These are phyloP conservation scores for Naganishia vaughanmartiniae DNA, from an alignment of 768 basidiomycete genomes.

Conservation along the genomic window DNA sequence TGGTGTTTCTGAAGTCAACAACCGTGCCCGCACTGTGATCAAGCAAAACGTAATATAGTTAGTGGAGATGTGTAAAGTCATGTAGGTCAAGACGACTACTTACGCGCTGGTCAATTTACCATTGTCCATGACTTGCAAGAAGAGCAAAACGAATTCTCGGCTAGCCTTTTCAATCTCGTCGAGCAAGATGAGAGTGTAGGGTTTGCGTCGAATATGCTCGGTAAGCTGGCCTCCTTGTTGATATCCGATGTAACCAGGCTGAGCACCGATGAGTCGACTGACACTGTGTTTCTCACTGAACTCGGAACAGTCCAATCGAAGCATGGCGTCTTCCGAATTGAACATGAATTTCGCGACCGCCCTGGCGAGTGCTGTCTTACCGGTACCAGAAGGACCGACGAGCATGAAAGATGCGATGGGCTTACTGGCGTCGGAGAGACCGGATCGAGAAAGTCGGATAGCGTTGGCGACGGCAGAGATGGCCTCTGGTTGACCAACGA, in stretches of 20 bases:
- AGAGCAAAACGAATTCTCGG: constrained; percentile 53
- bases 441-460: constrained; percentile 51
- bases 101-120: constrained; percentile 53
- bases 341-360: constrained; percentile 53
- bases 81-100: not conserved
- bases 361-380: constrained; percentile 53
- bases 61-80: not conserved
- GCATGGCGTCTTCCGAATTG: constrained; percentile 52
- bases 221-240: constrained; percentile 52
- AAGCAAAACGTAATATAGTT: not conserved
- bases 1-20: constrained; percentile 54
- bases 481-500: constrained; percentile 80
- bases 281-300: constrained; percentile 63
- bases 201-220: constrained; percentile 50
- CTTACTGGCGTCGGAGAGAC: constrained; percentile 49
- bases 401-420: constrained; percentile 52
- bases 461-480: constrained; percentile 52
- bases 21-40: constrained; percentile 34
- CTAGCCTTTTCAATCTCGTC: constrained; percentile 55
- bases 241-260: constrained; percentile 52
- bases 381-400: constrained; percentile 52
- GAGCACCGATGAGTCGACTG: constrained; percentile 50
- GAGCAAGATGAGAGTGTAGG: constrained; percentile 52
- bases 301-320: constrained; percentile 55
- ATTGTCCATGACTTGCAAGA: constrained; percentile 56